Evolutionary conservation across 768 basidiomycete species (phyloP), one percentile per base, ranked within the genome.

Genomic region (Royoungia palumana): DNA sequence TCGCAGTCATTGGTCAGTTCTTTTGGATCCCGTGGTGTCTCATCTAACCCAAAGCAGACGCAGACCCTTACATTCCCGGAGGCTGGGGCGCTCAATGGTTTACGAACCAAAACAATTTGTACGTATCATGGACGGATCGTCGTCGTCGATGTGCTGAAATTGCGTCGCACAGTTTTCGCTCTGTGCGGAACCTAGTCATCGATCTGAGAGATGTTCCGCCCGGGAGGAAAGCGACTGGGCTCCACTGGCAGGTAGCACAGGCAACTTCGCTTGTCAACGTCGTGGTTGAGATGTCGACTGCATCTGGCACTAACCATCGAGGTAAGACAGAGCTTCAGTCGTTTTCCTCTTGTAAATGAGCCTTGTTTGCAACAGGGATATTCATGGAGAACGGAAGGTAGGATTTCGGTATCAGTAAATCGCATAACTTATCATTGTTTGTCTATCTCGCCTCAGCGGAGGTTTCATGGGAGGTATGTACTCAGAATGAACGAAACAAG

Each of bases 211-310:
- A 63, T 40, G 76, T 83, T 44, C 78, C 84, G 30, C 68, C 82
- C 2, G 58, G 66, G 14, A 71, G 69, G 13, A 58, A 75, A 53
- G 83, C 81, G 27, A 85, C 80, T 16, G 87, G 85, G 28, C 69
- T 90, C 28, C 88, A 90, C 56, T 90, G 88, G 88, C 88, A 90
- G 68, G 83, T 89, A 19, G 76, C 88, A 3, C 88, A 90, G 61
- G 78, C 81, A 2, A 89, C 88, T 0, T 85, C 83, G 0, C 68
- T 90, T 45, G 73, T 82, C 39, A 89, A 89, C 60, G 76, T 90
- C 50, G 75, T 80, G 12, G 75, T 89, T 40, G 65, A 84, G 40
- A 84, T 89, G 85, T 85, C 83, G 22, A 75, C 75, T 11, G 80
- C 72, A 16, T 41, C 74, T n/a, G 74, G 78, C 35, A 87, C 79